These are phyloP conservation scores for Perkinsus olseni DNA, from an alignment of 169 alveolate species.

Conservation along the genomic window DNA sequence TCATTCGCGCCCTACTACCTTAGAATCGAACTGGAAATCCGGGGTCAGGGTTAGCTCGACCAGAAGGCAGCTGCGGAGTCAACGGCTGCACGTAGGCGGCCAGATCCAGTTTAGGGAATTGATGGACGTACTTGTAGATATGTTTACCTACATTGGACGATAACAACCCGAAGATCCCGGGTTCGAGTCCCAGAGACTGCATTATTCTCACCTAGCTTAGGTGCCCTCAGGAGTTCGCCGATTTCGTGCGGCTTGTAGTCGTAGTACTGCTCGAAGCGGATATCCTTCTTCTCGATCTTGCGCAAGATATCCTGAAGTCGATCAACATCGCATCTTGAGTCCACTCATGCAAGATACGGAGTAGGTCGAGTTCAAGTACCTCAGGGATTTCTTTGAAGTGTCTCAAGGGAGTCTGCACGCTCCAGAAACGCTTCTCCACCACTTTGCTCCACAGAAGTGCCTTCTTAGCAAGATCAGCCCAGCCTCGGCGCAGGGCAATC, in stretches of 20 bases:
- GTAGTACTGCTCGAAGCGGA: constrained; percentile 89
- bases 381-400: constrained; percentile 87
- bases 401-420: constrained; percentile 95
- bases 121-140: constrained; percentile 74
- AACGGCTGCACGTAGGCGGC: constrained; percentile 91
- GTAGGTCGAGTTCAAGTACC: neutral
- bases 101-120: constrained; percentile 85
- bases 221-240: constrained; percentile 85
- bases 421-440: constrained; percentile 97
- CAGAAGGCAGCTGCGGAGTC: constrained; percentile 83
- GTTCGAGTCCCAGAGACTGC: neutral
- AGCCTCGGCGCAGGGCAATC: constrained; percentile 82
- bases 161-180: neutral
- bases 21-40: constrained; percentile 88
- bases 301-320: constrained; percentile 74
- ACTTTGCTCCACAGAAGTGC: constrained; percentile 87
- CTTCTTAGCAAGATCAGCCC: constrained; percentile 84
- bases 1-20: too few relatives aligned
- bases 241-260: constrained; percentile 78
- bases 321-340: constrained; percentile 17
- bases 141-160: constrained; percentile 31
- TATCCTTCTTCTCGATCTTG: constrained; percentile 90
- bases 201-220: constrained; percentile 63
- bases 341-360: neutral
- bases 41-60: constrained; percentile 84